Conservation (phyloP, 441 rosid species). For the Adansonia gregorii region DNA sequence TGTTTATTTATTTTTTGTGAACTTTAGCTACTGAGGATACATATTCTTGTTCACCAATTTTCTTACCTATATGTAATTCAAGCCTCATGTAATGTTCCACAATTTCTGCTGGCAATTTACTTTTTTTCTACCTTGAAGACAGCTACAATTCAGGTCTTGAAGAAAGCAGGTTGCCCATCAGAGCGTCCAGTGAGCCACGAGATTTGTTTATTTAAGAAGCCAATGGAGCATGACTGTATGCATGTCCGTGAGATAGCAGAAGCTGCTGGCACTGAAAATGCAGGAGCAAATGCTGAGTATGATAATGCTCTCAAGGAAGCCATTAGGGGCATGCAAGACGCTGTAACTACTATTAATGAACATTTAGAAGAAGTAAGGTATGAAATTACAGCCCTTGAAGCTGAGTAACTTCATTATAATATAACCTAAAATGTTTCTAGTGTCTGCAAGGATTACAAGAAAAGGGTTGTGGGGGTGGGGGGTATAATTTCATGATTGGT, state of each 20-base stretch:
- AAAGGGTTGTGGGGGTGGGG: background rate
- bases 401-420: constrained; percentile 32
- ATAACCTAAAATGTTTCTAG: background rate
- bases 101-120: no score
- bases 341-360: constrained; percentile 77
- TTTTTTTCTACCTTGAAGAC: no score
- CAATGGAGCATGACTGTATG: constrained; percentile 73
- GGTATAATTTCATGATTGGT: background rate
- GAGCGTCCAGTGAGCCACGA: constrained; percentile 72
- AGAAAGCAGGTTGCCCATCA: constrained; percentile 83
- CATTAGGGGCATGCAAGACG: constrained; percentile 84
- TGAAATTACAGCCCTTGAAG: constrained; percentile 74
- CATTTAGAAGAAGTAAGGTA: constrained; percentile 75
- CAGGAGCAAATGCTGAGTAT: constrained; percentile 76
- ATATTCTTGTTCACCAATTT: background rate
- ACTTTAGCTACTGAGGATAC: background rate
- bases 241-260: constrained; percentile 83
- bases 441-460: background rate
- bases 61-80: background rate
- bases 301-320: constrained; percentile 88
- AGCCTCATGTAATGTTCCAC: background rate
- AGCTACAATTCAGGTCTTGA: constrained; percentile 77
- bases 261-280: constrained; percentile 78
- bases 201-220: constrained; percentile 66
- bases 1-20: background rate